These are phyloP conservation scores for Hygrophila difformis DNA, from an alignment of 257 asterid species.

Conservation along the genomic window DNA sequence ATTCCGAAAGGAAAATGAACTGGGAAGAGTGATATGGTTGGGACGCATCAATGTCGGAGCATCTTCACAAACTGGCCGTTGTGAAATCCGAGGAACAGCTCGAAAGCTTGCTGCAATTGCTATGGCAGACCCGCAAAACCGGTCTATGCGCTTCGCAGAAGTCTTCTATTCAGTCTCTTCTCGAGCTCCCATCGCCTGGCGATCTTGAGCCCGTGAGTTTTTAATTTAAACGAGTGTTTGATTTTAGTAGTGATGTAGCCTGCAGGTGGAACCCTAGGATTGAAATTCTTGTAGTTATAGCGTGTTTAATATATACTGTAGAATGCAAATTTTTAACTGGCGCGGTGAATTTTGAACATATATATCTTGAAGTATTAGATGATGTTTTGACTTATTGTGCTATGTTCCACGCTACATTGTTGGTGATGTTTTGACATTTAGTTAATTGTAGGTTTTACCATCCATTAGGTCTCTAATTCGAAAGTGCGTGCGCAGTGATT, in stretches of 20 bases:
- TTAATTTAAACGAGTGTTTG: background rate
- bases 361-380: background rate
- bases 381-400: background rate
- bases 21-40: background rate
- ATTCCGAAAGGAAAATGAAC: background rate
- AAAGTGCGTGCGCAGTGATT: slow-evolving; percentile 18
- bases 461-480: slow-evolving; percentile 33
- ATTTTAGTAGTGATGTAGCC: background rate
- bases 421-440: slow-evolving; percentile 1
- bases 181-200: slow-evolving; percentile 21
- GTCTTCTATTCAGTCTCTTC: slow-evolving; percentile 26
- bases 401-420: background rate
- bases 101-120: slow-evolving; percentile 24
- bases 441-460: slow-evolving; percentile 29
- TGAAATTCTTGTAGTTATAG: background rate
- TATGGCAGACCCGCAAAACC: slow-evolving; percentile 35
- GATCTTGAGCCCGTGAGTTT: slow-evolving; percentile 33
- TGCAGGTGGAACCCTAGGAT: background rate
- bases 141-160: slow-evolving; percentile 29
- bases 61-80: slow-evolving; percentile 29
- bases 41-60: slow-evolving; percentile 19
- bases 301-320: background rate
- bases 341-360: too few relatives aligned
- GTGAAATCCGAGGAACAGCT: slow-evolving; percentile 33
- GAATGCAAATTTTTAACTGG: background rate